phyloP scores from a whole-genome alignment of 495 filamentous ascomycete species.

The Xylaria scruposa region DNA sequence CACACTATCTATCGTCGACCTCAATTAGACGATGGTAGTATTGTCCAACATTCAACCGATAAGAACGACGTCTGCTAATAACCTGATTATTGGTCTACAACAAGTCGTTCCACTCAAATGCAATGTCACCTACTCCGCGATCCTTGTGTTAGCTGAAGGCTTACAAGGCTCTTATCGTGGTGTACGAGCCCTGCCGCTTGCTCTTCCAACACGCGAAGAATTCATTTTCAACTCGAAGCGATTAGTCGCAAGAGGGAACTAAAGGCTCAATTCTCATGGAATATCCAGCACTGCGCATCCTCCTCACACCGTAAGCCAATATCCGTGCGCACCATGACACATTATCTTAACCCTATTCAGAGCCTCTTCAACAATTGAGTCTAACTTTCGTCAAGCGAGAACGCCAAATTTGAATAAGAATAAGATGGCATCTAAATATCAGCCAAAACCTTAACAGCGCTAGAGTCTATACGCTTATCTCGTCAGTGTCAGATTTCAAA shows the following conservation, averaged over 20 bases:
- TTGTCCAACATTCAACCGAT: not conserved
- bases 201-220: not conserved
- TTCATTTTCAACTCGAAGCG: not conserved
- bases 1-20: not conserved
- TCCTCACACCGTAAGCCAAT: not conserved
- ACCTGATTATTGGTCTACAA: not conserved
- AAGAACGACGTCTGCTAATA: not conserved
- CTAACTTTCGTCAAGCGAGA: not conserved
- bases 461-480: not conserved
- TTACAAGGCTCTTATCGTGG: not conserved
- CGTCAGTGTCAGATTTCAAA: not conserved
- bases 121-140: not conserved
- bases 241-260: not conserved
- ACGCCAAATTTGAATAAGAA: not conserved
- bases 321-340: not conserved
- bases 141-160: not conserved
- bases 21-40: not conserved
- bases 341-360: not conserved
- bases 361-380: not conserved
- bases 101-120: not conserved
- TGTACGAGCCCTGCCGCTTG: not conserved
- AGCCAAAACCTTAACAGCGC: not conserved
- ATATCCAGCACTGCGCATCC: not conserved
- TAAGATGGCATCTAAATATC: not conserved
- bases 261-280: not conserved